Conservation (phyloP, 2,329 filamentous ascomycete species). For the Xylariales sp. region DNA sequence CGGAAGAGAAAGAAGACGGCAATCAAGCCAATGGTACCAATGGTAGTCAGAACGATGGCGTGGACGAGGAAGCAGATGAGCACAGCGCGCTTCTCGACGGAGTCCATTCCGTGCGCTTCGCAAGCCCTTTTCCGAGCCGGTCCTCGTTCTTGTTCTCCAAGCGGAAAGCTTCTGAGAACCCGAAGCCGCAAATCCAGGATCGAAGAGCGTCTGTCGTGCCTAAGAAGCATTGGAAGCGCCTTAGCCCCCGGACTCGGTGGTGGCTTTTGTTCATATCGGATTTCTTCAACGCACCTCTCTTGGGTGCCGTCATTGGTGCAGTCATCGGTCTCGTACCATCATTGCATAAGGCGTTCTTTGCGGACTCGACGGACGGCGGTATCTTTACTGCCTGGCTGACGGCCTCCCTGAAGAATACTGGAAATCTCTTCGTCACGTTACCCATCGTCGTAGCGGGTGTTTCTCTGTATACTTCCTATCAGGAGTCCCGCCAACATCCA, state of each 20-base stretch:
- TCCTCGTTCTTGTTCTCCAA: slow-evolving; percentile 26
- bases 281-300: slow-evolving; percentile 58
- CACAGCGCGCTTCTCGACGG: slow-evolving; percentile 44
- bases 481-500: slow-evolving; percentile 34
- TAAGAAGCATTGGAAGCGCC: slow-evolving; percentile 20
- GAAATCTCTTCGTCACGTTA: slow-evolving; percentile 58
- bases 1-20: slow-evolving; percentile 23
- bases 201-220: slow-evolving; percentile 23
- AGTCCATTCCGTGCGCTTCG: slow-evolving; percentile 10
- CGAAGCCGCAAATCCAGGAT: slow-evolving; percentile 13
- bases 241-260: slow-evolving; percentile 25
- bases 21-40: slow-evolving; percentile 1
- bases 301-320: slow-evolving; percentile 55
- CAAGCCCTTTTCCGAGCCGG: slow-evolving; percentile 11
- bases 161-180: slow-evolving; percentile 4
- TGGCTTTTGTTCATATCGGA: slow-evolving; percentile 32
- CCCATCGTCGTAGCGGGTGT: slow-evolving; percentile 64
- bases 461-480: slow-evolving; percentile 53
- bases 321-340: slow-evolving; percentile 55
- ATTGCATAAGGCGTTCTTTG: slow-evolving; percentile 60
- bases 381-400: slow-evolving; percentile 65
- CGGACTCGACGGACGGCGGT: slow-evolving; percentile 50
- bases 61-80: slow-evolving; percentile 33
- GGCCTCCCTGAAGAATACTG: slow-evolving; percentile 55
- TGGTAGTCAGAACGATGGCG: slow-evolving; percentile 31